Conservation (phyloP, 2,329 filamentous ascomycete species). For the Trichophyton mentagrophytes region DNA sequence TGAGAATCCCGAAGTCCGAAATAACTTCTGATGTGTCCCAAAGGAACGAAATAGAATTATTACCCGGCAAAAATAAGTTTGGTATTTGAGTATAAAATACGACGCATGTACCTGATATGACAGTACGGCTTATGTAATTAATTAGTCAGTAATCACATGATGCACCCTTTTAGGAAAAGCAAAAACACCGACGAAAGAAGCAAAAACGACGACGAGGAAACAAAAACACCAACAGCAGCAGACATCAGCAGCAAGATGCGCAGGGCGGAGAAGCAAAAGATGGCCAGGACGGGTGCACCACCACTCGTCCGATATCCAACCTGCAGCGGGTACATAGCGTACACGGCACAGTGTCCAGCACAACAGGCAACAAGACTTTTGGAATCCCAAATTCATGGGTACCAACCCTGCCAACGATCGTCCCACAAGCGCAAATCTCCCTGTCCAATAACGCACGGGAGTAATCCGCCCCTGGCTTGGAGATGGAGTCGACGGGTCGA, state of each 20-base stretch:
- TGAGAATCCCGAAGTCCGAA: background rate
- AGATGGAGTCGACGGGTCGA: background rate
- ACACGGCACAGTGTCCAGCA: background rate
- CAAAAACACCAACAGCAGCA: background rate
- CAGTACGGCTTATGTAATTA: background rate
- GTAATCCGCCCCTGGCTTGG: background rate
- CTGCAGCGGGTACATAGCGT: background rate
- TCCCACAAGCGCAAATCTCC: slow-evolving; percentile 4
- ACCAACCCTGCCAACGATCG: slow-evolving; percentile 1
- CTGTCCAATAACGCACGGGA: background rate
- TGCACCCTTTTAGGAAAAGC: background rate
- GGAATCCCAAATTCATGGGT: slow-evolving; percentile 1
- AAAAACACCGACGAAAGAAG: background rate
- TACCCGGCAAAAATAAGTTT: background rate
- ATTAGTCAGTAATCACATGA: background rate
- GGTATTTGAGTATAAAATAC: background rate
- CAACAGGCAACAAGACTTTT: background rate
- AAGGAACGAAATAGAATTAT: background rate
- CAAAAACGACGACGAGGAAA: background rate
- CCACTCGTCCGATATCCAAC: background rate
- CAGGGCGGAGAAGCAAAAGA: background rate
- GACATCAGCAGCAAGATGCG: background rate
- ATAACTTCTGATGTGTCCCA: slow-evolving; percentile 2
- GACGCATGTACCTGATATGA: background rate
- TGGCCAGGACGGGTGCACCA: background rate